phyloP scores from a whole-genome alignment of 495 filamentous ascomycete species.

The Aspergillus diversus region DNA sequence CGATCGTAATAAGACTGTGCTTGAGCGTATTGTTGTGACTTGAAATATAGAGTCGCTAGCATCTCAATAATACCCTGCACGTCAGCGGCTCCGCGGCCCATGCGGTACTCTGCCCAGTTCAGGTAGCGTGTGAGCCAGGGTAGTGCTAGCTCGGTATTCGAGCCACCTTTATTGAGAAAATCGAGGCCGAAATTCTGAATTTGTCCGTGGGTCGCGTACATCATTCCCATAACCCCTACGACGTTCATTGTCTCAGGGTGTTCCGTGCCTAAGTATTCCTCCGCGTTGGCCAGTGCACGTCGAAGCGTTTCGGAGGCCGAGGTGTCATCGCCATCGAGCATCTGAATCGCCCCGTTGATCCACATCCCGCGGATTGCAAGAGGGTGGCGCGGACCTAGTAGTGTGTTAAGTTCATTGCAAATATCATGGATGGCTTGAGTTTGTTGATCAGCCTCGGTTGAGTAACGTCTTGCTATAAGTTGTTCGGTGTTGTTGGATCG shows the following conservation, averaged over 20 bases:
- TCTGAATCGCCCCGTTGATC: slow-evolving; percentile 30
- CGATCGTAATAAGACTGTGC: slow-evolving; percentile 39
- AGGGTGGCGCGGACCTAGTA: slow-evolving; percentile 31
- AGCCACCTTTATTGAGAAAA: slow-evolving; percentile 3
- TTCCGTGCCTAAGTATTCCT: slow-evolving; percentile 36
- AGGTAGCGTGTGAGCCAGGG: slow-evolving; percentile 40
- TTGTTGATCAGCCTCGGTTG: slow-evolving; percentile 25
- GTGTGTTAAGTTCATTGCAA: slow-evolving; percentile 28
- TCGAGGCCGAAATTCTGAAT: neutral
- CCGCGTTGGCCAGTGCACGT: slow-evolving; percentile 38
- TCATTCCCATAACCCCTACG: slow-evolving; percentile 37
- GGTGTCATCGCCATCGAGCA: slow-evolving; percentile 22
- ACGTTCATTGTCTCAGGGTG: slow-evolving; percentile 36
- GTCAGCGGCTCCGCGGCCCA: slow-evolving; percentile 32
- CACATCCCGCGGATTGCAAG: slow-evolving; percentile 34
- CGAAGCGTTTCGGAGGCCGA: slow-evolving; percentile 39
- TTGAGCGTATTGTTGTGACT: slow-evolving; percentile 28
- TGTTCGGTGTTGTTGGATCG: slow-evolving; percentile 19
- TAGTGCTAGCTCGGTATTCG: slow-evolving; percentile 27
- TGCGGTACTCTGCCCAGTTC: slow-evolving; percentile 34
- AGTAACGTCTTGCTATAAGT: slow-evolving; percentile 21
- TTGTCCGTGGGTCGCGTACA: slow-evolving; percentile 33
- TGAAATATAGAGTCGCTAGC: slow-evolving; percentile 35
- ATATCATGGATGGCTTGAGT: slow-evolving; percentile 20
- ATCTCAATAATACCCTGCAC: slow-evolving; percentile 29